Evolutionary conservation across 1,284 basidiomycete species (phyloP).

Genomic region (Ceratobasidium sp.): DNA sequence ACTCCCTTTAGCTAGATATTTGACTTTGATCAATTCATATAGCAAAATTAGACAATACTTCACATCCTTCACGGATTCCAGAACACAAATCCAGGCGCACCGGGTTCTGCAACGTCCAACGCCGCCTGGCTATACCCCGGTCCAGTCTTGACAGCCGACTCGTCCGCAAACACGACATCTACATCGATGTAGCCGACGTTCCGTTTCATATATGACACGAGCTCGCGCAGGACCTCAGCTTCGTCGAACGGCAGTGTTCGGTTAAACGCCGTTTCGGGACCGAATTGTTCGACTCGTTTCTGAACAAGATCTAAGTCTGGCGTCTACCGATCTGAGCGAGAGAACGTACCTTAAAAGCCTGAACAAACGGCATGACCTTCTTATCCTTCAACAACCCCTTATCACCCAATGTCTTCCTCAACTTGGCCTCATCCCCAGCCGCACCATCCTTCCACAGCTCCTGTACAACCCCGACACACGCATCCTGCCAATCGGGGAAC

Average conservation of each 20-base stretch:
- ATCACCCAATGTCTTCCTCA: slow-evolving; percentile 77
- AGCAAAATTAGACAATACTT: neutral
- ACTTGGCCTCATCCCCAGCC: slow-evolving; percentile 86
- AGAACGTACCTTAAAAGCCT: slow-evolving; percentile 83
- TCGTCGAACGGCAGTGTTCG: slow-evolving; percentile 92
- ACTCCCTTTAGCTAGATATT: neutral
- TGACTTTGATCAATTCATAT: neutral
- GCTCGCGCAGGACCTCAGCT: slow-evolving; percentile 76
- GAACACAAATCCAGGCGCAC: slow-evolving; percentile 86
- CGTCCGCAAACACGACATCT: slow-evolving; percentile 77
- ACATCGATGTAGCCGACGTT: slow-evolving; percentile 82
- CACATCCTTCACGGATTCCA: slow-evolving; percentile 62
- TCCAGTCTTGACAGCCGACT: slow-evolving; percentile 70
- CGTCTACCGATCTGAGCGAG: no score
- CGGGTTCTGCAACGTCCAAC: slow-evolving; percentile 90
- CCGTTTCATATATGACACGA: slow-evolving; percentile 87
- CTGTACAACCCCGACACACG: slow-evolving; percentile 81
- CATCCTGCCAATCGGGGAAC: slow-evolving; percentile 96
- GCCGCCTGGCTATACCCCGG: slow-evolving; percentile 72
- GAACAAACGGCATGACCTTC: slow-evolving; percentile 94
- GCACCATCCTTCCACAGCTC: slow-evolving; percentile 73
- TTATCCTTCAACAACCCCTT: slow-evolving; percentile 96
- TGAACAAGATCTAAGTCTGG: slow-evolving; percentile 54
- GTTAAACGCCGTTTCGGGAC: slow-evolving; percentile 85
- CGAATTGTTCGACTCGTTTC: slow-evolving; percentile 89